Evolutionary conservation across 2,329 filamentous ascomycete species (phyloP).

Genomic region (Boeremia lycopersici): DNA sequence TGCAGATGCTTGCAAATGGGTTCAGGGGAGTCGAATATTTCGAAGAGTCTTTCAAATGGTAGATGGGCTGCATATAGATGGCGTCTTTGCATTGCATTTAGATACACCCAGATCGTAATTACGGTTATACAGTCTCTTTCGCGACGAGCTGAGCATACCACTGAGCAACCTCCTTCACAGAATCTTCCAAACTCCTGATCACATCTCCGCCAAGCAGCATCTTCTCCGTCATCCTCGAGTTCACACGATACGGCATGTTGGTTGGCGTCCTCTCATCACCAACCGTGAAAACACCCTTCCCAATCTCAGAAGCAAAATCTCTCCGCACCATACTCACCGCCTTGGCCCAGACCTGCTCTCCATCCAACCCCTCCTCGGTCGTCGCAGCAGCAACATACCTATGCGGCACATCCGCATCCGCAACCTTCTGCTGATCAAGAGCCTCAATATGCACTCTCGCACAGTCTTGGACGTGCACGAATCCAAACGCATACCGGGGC

Average conservation of each 20-base stretch:
- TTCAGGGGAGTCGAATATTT: slow-evolving; percentile 50
- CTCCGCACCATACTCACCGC: slow-evolving; percentile 29
- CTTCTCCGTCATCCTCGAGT: slow-evolving; percentile 34
- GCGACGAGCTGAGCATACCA: slow-evolving; percentile 34
- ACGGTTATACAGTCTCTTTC: not conserved
- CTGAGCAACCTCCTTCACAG: slow-evolving; percentile 33
- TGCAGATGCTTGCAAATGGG: slow-evolving; percentile 38
- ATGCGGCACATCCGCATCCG: slow-evolving; percentile 26
- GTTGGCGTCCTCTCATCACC: slow-evolving; percentile 33
- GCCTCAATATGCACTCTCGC: slow-evolving; percentile 41
- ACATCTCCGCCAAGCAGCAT: slow-evolving; percentile 26
- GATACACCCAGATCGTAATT: not conserved
- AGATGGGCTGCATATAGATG: slow-evolving; percentile 1
- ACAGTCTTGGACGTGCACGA: slow-evolving; percentile 42
- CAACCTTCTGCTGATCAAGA: slow-evolving; percentile 26
- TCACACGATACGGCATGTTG: slow-evolving; percentile 43
- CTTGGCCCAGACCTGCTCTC: slow-evolving; percentile 28
- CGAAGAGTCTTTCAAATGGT: slow-evolving; percentile 57
- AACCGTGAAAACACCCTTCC: slow-evolving; percentile 27
- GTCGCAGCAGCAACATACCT: slow-evolving; percentile 39
- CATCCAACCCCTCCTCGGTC: slow-evolving; percentile 26
- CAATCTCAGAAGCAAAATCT: slow-evolving; percentile 25
- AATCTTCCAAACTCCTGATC: slow-evolving; percentile 31
- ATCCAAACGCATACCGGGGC: slow-evolving; percentile 43
- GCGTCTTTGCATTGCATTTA: not conserved